phyloP scores from a whole-genome alignment of 306 rosid species.

The Lathyrus aphaca region DNA sequence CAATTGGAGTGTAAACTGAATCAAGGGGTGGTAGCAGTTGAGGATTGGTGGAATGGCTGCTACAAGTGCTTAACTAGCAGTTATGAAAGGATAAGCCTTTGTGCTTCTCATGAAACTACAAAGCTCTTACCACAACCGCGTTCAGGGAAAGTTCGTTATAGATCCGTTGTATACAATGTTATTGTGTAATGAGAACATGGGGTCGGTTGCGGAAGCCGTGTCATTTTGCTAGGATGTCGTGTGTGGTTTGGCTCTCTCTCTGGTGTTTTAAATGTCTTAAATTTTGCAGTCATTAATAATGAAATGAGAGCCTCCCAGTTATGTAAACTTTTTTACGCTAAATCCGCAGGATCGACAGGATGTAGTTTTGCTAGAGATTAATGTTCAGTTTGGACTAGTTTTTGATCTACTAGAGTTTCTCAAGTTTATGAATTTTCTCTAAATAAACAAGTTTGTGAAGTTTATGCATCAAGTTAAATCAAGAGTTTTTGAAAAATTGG shows the following conservation, averaged over 20 bases:
- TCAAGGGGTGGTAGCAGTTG: conserved; percentile 30
- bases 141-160: not conserved
- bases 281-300: conserved; percentile 15
- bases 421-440: not conserved
- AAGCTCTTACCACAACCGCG: not conserved
- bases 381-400: not conserved
- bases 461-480: not conserved
- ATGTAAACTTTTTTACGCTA: conserved; percentile 29
- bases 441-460: not conserved
- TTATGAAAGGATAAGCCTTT: not conserved
- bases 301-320: conserved; percentile 8
- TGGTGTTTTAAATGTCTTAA: conserved; percentile 23
- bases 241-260: conserved; percentile 25
- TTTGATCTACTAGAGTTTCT: not conserved
- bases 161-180: not conserved
- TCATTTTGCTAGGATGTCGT: conserved; percentile 23
- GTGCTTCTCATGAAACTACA: not conserved
- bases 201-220: not conserved
- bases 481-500: not conserved
- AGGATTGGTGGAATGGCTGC: conserved; percentile 30
- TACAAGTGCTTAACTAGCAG: conserved; percentile 18
- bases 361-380: conserved; percentile 15
- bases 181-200: conserved; percentile 16
- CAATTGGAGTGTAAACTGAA: conserved; percentile 18
- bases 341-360: conserved; percentile 8